Conservation (phyloP, 192 early-diverging fungal species). For the Coemansia asiatica region DNA sequence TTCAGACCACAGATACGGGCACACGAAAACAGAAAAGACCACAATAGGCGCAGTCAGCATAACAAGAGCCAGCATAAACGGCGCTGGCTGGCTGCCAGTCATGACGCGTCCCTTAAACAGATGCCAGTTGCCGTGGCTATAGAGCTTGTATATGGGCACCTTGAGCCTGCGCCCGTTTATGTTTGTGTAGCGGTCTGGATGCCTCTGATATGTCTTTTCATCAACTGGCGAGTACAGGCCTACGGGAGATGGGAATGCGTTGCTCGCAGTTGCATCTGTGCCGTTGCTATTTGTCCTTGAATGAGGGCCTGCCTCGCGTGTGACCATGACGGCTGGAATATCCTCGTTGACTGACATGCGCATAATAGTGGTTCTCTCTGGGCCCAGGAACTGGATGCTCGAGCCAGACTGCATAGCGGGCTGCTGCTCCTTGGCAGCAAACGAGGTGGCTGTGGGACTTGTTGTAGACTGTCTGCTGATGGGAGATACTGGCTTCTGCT, state of each 20-base stretch:
- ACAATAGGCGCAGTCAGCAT: slow-evolving; percentile 61
- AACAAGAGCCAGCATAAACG: slow-evolving; percentile 62
- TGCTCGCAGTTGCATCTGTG: slow-evolving; percentile 17
- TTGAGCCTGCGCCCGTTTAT: slow-evolving; percentile 35
- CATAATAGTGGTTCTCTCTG: slow-evolving; percentile 31
- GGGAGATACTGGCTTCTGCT: slow-evolving; percentile 10
- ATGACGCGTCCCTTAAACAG: slow-evolving; percentile 64
- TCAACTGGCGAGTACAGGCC: slow-evolving; percentile 45
- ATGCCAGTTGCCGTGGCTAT: slow-evolving; percentile 59
- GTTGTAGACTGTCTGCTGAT: slow-evolving; percentile 1
- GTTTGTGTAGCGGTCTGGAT: slow-evolving; percentile 40
- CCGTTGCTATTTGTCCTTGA: slow-evolving; percentile 14
- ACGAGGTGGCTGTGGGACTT: slow-evolving; percentile 8
- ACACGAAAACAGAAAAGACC: slow-evolving; percentile 64
- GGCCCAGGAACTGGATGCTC: slow-evolving; percentile 53
- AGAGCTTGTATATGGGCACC: slow-evolving; percentile 48
- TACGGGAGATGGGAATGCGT: slow-evolving; percentile 15
- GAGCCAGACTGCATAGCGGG: neutral
- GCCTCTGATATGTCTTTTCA: slow-evolving; percentile 19
- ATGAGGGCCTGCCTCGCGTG: slow-evolving; percentile 8
- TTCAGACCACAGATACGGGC: slow-evolving; percentile 65
- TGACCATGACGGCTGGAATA: slow-evolving; percentile 16
- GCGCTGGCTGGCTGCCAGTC: slow-evolving; percentile 64
- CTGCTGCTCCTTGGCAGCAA: slow-evolving; percentile 1
- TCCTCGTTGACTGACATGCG: slow-evolving; percentile 50